A percentile compares a stretch with the other conserved stretches of the same genome.
Evolutionary conservation across 106 monocot genomes (phyloP).

Genomic region (Agapanthus africanus): DNA sequence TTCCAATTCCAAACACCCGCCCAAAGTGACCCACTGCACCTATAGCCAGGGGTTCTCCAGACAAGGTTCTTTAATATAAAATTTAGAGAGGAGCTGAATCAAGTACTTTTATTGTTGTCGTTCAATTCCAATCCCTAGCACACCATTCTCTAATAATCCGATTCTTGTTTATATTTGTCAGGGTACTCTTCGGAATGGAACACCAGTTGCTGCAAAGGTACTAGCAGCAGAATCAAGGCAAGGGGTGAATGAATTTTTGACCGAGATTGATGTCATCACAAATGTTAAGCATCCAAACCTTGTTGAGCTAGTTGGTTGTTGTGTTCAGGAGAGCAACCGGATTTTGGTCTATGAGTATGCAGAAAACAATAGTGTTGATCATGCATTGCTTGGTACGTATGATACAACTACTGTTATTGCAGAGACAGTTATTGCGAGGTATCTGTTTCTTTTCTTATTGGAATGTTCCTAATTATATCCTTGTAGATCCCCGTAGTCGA

Average conservation of each 20-base stretch:
- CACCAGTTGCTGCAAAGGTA: constrained; percentile 38
- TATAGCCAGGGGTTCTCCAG: too few species aligned
- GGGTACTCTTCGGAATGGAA: constrained; percentile 43
- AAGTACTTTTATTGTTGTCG: too few species aligned
- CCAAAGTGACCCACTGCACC: too few species aligned
- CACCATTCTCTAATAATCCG: neutral
- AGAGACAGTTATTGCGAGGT: too few species aligned
- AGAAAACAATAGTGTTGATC: constrained; percentile 46
- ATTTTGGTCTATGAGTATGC: constrained; percentile 47
- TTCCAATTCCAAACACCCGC: too few species aligned
- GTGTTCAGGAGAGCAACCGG: constrained; percentile 25
- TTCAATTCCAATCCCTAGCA: too few species aligned
- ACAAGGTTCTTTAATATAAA: too few species aligned
- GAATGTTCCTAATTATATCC: too few species aligned
- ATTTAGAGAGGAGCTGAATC: too few species aligned
- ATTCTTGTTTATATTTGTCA: constrained; percentile 13
- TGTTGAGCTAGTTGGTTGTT: constrained; percentile 46
- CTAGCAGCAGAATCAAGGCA: constrained; percentile 50
- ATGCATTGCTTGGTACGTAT: constrained; percentile 27
- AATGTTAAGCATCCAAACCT: constrained; percentile 61
- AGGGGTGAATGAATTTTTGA: constrained; percentile 47
- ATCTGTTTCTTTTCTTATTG: too few species aligned
- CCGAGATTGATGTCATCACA: constrained; percentile 44
- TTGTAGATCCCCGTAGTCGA: constrained; percentile 27
- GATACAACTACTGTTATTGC: too few species aligned